Base-by-base conservation (phyloP, 805 yeast species). In the Pichia nakasei region DNA sequence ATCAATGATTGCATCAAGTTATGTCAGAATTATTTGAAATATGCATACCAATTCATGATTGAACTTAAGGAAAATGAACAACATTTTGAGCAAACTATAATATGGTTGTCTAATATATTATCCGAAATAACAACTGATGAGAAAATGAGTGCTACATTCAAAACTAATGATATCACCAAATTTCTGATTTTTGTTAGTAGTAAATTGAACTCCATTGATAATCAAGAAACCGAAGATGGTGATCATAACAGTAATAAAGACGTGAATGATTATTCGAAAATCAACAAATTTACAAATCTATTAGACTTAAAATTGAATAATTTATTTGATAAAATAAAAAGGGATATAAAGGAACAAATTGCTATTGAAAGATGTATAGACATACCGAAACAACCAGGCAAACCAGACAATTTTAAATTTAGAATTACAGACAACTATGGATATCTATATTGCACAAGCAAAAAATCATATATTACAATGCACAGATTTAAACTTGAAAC, bases 41-140 rank as follows among this genome's bases (percentile, higher is more conserved):
- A 43, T 8, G 52, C 65, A 9, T 70, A 69, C 52, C 58, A 52
- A 29, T 55, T 65, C 15, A 65, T 74, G 39, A 64, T 72, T 64
- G 63, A 59, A 21, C 47, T 72, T 22, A 75, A 73, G 48, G 66
- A 66, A 20, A 78, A 73, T 42, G 76, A 71, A 48, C 60, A 61
- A 35, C 52, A 62, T 27, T 75, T 75, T 52, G 69, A 68, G 42
- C 63, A 66, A 35, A 72, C 71, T 40, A 50, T 73, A 13, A 58
- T 60, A 15, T 76, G 80, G 80, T 48, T 67, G 15, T 64, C 55
- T 42, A 57, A 43, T 54, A 65, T 44, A 44, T 65, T 50, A 66
- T 62, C 50, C 54, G 71, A 54, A 50, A 67, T 49, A 20, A 66
- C 50, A 20, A 70, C 70, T 9, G 75, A 70, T 33, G 62, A 62